Conservation (phyloP, 2,329 filamentous ascomycete species). For the Colletotrichum falcatum region DNA sequence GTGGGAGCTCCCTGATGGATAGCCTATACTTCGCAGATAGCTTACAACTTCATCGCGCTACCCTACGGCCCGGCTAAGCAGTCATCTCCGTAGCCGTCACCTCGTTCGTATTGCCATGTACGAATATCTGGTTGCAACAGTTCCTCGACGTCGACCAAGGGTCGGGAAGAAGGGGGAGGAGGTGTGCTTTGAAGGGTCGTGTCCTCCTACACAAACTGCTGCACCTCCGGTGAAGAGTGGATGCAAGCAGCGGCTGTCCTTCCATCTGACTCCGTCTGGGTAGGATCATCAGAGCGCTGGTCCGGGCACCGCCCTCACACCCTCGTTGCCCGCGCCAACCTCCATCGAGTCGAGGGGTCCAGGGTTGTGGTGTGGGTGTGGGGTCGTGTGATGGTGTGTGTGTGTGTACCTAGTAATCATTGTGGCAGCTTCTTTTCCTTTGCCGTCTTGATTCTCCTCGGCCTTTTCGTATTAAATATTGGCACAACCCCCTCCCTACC, state of each 20-base stretch:
- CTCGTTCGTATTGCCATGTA: background rate
- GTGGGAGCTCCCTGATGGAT: background rate
- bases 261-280: constrained; percentile 32
- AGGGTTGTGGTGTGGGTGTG: background rate
- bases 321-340: constrained; percentile 28
- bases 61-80: background rate
- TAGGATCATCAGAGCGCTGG: constrained; percentile 37
- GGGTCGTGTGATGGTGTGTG: background rate
- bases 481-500: constrained; percentile 28
- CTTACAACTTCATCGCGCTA: background rate
- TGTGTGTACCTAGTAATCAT: constrained; percentile 18
- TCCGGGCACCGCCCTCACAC: constrained; percentile 39
- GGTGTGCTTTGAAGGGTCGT: background rate
- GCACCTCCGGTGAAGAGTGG: constrained; percentile 13
- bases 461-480: constrained; percentile 36
- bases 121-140: background rate
- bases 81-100: background rate
- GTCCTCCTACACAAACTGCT: constrained; percentile 2
- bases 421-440: constrained; percentile 26
- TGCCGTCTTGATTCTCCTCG: constrained; percentile 10
- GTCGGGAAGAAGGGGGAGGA: constrained; percentile 1
- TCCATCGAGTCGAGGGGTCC: constrained; percentile 22
- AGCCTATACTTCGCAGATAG: too few species aligned
- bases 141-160: constrained; percentile 14
- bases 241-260: constrained; percentile 23